phyloP scores from a whole-genome alignment of 1,139 yeast species.

The Oligophagozyma castellii region DNA sequence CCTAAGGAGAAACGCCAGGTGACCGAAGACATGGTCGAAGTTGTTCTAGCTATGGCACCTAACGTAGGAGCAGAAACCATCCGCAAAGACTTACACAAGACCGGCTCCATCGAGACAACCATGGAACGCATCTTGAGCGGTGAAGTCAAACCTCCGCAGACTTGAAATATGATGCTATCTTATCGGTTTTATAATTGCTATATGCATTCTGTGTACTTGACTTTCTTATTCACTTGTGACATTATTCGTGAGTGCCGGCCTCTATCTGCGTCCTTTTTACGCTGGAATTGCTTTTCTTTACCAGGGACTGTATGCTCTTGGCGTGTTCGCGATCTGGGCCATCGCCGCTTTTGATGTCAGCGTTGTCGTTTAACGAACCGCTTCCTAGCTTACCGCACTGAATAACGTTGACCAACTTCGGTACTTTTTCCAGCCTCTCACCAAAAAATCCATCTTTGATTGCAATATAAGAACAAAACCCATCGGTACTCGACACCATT shows the following conservation, averaged over 20 bases:
- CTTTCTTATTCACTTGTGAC: slow-evolving; percentile 4
- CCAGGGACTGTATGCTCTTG: no score
- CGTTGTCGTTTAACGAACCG: no score
- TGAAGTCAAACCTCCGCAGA: slow-evolving; percentile 30
- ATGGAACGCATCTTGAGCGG: slow-evolving; percentile 54
- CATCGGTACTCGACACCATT: slow-evolving; percentile 82
- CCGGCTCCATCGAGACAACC: slow-evolving; percentile 74
- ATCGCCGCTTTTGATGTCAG: no score
- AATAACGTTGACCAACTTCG: no score
- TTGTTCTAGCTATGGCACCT: slow-evolving; percentile 78
- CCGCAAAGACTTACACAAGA: slow-evolving; percentile 42
- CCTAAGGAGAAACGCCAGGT: slow-evolving; percentile 32
- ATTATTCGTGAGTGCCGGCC: no score
- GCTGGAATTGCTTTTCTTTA: no score
- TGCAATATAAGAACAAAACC: slow-evolving; percentile 63
- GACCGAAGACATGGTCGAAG: slow-evolving; percentile 72
- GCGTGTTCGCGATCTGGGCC: no score
- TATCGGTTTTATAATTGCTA: no score
- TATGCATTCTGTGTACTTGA: background rate
- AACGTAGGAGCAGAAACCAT: slow-evolving; percentile 58
- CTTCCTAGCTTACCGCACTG: no score
- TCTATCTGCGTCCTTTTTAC: no score
- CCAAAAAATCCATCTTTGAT: slow-evolving; percentile 47
- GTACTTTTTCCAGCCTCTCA: slow-evolving; percentile 14
- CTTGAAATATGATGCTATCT: background rate